Evolutionary conservation across 2,329 filamentous ascomycete species (phyloP).

Genomic region (Graphilbum sp.): DNA sequence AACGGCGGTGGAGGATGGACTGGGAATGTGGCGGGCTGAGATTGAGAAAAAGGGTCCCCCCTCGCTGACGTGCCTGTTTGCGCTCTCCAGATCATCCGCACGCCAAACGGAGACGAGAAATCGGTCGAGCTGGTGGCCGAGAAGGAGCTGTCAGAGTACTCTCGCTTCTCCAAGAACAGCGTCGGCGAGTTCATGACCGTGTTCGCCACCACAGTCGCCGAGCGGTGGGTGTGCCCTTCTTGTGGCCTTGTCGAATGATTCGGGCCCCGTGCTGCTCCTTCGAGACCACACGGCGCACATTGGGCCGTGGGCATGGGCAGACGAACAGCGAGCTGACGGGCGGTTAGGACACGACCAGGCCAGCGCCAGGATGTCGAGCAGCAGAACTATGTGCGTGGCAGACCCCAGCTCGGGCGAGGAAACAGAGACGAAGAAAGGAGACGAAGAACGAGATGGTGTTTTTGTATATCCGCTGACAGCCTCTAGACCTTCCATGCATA

Average conservation of each 20-base stretch:
- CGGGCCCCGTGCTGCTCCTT: no score
- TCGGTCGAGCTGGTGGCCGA: slow-evolving; percentile 28
- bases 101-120: slow-evolving; percentile 27
- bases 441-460: no score
- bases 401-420: no score
- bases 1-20: not conserved
- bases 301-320: no score
- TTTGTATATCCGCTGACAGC: no score
- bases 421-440: not conserved
- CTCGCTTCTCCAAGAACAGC: slow-evolving; percentile 54
- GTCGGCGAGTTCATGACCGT: slow-evolving; percentile 45
- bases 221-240: slow-evolving; percentile 37
- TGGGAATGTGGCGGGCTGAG: not conserved
- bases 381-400: slow-evolving; percentile 28
- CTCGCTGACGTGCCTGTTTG: not conserved
- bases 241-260: no score
- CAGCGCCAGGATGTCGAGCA: slow-evolving; percentile 76
- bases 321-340: no score
- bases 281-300: no score
- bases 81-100: slow-evolving; percentile 55
- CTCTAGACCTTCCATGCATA: slow-evolving; percentile 46
- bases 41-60: no score
- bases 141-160: slow-evolving; percentile 64
- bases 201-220: slow-evolving; percentile 75
- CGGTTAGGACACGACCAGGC: slow-evolving; percentile 50